These are phyloP conservation scores for Penicillium nordicum DNA, from an alignment of 2,329 filamentous ascomycete genomes.

Conservation along the genomic window DNA sequence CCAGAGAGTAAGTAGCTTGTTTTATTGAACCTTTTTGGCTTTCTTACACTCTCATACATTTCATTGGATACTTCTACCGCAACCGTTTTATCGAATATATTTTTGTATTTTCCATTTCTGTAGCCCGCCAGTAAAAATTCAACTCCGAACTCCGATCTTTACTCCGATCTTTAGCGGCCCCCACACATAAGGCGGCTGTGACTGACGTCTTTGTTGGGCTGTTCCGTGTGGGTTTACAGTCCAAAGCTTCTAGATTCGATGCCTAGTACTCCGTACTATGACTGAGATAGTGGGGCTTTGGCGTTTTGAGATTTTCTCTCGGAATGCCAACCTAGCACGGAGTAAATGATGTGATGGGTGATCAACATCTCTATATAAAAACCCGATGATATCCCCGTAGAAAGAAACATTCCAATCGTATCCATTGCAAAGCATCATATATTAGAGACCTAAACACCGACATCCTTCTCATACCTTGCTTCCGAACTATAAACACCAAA, in stretches of 20 bases:
- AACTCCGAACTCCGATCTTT: conserved; percentile 6
- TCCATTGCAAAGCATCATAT: neutral
- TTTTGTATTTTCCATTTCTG: neutral
- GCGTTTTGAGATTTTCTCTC: neutral
- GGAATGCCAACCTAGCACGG: neutral
- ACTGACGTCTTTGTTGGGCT: neutral
- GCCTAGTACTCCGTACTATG: neutral
- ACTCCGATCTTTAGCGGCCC: conserved; percentile 1
- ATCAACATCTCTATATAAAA: conserved; percentile 4
- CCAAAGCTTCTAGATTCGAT: neutral
- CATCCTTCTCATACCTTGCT: neutral
- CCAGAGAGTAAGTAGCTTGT: neutral
- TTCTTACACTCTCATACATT: neutral
- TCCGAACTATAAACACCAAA: neutral
- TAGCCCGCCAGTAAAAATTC: neutral
- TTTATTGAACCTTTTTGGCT: neutral
- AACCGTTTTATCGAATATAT: neutral
- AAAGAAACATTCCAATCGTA: neutral
- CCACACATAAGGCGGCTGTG: neutral
- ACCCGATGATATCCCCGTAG: neutral
- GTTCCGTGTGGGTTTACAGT: neutral
- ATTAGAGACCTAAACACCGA: neutral
- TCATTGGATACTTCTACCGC: neutral
- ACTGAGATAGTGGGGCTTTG: neutral
- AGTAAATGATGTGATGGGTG: neutral